phyloP scores from a whole-genome alignment of 2,329 filamentous ascomycete genomes.

The Neofusicoccum sp. region DNA sequence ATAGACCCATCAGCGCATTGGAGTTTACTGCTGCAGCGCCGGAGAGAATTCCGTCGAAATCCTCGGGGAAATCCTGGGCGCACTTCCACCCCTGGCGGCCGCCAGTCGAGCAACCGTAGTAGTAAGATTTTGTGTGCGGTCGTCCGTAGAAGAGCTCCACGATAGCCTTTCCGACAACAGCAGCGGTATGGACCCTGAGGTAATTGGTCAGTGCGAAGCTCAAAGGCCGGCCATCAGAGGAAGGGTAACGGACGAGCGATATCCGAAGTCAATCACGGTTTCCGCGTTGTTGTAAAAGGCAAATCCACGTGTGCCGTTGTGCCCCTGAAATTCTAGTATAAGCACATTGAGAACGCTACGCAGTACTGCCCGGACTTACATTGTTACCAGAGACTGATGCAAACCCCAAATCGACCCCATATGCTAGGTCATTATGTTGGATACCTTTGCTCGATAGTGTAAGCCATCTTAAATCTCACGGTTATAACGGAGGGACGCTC shows the following conservation, averaged over 20 bases:
- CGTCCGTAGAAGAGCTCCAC: conserved; percentile 44
- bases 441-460: no score
- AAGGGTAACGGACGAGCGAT: no score
- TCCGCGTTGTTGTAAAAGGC: conserved; percentile 48
- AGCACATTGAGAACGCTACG: no score
- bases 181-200: conserved; percentile 45
- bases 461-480: no score
- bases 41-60: conserved; percentile 42
- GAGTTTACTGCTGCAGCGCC: conserved; percentile 39
- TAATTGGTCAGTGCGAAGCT: no score
- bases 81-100: conserved; percentile 36
- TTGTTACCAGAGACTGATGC: conserved; percentile 46
- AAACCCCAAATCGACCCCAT: conserved; percentile 42
- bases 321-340: no score
- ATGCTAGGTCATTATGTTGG: conserved; percentile 43
- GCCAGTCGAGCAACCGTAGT: conserved; percentile 41
- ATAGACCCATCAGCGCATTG: conserved; percentile 38
- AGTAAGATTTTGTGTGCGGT: conserved; percentile 44
- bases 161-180: conserved; percentile 45
- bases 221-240: no score
- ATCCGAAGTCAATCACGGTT: conserved; percentile 53
- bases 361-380: no score
- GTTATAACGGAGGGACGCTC: no score
- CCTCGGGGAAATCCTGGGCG: conserved; percentile 37
- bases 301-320: conserved; percentile 48